Evolutionary conservation across 192 early-diverging fungal species (phyloP), one percentile per base, ranked within the genome.

Genomic region (Phycomyces nitens): DNA sequence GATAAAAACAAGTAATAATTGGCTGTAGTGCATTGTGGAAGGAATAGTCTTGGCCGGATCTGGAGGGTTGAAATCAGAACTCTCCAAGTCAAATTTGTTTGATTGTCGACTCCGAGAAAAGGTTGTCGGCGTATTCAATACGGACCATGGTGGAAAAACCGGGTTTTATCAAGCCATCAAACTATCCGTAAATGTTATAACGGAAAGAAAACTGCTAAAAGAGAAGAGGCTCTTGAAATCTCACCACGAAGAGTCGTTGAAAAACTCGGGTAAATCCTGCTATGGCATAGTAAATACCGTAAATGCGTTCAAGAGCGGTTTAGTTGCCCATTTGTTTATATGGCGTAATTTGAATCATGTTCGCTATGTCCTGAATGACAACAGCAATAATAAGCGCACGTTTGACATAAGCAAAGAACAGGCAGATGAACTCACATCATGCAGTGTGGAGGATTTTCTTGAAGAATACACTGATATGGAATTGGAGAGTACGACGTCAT

Each of bases 121-220:
- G 77, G 85, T 99, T 58, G 78, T 99, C 73, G 94, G 92, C 68
- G 82, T 91, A 47, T 92, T 99, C 8, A 95, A 97, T 66, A 95
- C 97, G 23, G 93, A 93, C 22, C 97, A 97, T 68, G 95, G 97
- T 75, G 97, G 97, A 50, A 95, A 97, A 80, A 95, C 96, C 81
- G 97, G 97, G 2, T 99, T 99, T 79, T 94, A 96, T 81, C 82
- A 97, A 80, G 97, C 97, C 15, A 97, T 99, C 61, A 89, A 91
- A 52, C 79, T 99, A 64, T 85, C 89, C 60, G 86, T 86, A 52
- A 93, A 97, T 74, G 83, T 88, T 29, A 81, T 97, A 42, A 80
- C 87, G 72, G 96, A 96, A 73, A 95, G 96, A 75, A 97, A 99
- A 82, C 93, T 99, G 67, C 88, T 97, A 50, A 94, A 97, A 81